A percentile compares a stretch with the other conserved stretches of the same genome.
These are phyloP conservation scores for Quillaja saponaria DNA, from an alignment of 306 rosid species.

Conservation along the genomic window DNA sequence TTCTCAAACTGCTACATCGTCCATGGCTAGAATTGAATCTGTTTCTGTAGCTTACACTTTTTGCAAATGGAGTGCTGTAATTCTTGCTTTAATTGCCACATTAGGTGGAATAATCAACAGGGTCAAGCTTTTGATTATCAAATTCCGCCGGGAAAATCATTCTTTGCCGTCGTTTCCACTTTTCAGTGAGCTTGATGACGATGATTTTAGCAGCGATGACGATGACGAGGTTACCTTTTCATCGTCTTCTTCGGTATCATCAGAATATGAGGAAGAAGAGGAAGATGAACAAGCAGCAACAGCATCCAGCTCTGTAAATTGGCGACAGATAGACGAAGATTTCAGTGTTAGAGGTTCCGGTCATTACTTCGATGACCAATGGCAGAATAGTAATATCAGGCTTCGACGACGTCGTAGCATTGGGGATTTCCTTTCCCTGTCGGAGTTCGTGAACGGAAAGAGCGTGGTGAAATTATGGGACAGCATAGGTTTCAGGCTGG, in stretches of 20 bases:
- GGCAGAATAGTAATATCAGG: slow-evolving; percentile 9
- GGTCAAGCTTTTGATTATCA: slow-evolving; percentile 42
- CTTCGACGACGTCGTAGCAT: slow-evolving; percentile 46
- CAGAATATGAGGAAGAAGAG: slow-evolving; percentile 31
- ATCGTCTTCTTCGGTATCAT: slow-evolving; percentile 26
- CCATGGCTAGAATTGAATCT: slow-evolving; percentile 32
- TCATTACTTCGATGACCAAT: slow-evolving; percentile 23
- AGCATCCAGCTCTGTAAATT: slow-evolving; percentile 10
- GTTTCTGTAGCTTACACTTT: slow-evolving; percentile 36
- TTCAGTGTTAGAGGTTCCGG: slow-evolving; percentile 46
- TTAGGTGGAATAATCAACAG: slow-evolving; percentile 51
- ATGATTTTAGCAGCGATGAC: slow-evolving; percentile 43
- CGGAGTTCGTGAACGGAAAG: slow-evolving; percentile 54
- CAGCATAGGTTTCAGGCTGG: slow-evolving; percentile 51
- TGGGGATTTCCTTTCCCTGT: slow-evolving; percentile 51
- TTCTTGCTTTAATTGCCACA: slow-evolving; percentile 63
- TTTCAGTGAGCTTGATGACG: slow-evolving; percentile 12
- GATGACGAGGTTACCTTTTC: slow-evolving; percentile 30
- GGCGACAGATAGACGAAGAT: slow-evolving; percentile 34
- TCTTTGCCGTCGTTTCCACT: slow-evolving; percentile 37
- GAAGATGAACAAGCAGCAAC: slow-evolving; percentile 26
- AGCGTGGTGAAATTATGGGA: slow-evolving; percentile 91
- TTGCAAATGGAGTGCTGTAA: slow-evolving; percentile 62
- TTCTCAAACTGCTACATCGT: slow-evolving; percentile 31
- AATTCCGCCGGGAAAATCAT: slow-evolving; percentile 17